phyloP scores from a whole-genome alignment of 164 flowering plant genomes.

The Buxus sempervirens region DNA sequence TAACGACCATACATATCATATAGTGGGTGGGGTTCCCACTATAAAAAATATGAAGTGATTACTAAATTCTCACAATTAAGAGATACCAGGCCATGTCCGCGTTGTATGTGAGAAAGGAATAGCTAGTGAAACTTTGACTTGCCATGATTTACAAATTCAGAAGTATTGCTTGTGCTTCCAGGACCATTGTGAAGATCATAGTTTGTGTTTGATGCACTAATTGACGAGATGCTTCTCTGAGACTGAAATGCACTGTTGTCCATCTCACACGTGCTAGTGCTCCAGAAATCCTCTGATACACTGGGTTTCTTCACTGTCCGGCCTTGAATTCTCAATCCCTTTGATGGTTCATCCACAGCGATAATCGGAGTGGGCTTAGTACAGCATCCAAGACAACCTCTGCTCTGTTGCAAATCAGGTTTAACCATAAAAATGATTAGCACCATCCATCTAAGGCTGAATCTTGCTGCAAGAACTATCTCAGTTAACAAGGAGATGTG shows the following conservation, averaged over 20 bases:
- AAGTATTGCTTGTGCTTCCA: slow-evolving; percentile 34
- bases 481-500: neutral
- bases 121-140: slow-evolving; percentile 21
- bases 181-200: slow-evolving; percentile 31
- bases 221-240: slow-evolving; percentile 73
- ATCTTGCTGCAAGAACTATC: neutral
- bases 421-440: slow-evolving; percentile 34
- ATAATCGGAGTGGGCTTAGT: slow-evolving; percentile 41
- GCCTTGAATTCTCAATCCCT: slow-evolving; percentile 37
- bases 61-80: neutral
- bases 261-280: slow-evolving; percentile 58
- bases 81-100: neutral
- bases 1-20: too few relatives aligned
- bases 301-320: slow-evolving; percentile 45
- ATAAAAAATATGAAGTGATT: too few relatives aligned
- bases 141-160: slow-evolving; percentile 79
- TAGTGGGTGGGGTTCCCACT: too few relatives aligned
- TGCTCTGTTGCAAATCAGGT: slow-evolving; percentile 71
- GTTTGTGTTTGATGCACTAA: slow-evolving; percentile 51
- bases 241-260: slow-evolving; percentile 69
- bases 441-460: slow-evolving; percentile 9
- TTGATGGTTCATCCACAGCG: slow-evolving; percentile 41
- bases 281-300: slow-evolving; percentile 45
- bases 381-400: slow-evolving; percentile 86
- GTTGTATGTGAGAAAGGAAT: neutral